Evolutionary conservation across 2,329 filamentous ascomycete genomes (phyloP), one percentile per base, ranked within the genome.

Genomic region (Paramyrothecium sp.): DNA sequence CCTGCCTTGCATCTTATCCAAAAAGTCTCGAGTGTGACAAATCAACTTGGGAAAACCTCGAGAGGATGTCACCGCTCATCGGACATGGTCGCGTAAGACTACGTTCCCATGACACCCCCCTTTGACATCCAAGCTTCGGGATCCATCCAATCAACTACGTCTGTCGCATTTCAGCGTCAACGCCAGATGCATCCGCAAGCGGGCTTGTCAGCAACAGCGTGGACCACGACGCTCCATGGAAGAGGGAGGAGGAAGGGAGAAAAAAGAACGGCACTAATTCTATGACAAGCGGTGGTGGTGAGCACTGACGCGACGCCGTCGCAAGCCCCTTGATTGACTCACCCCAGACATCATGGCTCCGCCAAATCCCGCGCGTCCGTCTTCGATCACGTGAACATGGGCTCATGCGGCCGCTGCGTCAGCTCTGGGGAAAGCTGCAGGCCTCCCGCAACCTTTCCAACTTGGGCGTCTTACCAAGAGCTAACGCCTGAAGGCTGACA

Each of bases 331-430:
- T 64, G 60, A 67, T 65, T 69, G 65, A 66, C 54, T 50, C 60
- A 49, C 60, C 57, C 58, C 61, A 67, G 61, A 62, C 62, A 71
- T 69, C 69, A 71, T 63, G 64, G 71, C 65, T 71, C 72, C 72
- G 71, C 71, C 68, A 62, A 71, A 73, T 73, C 69, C 70, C 70
- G 69, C 70, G 67, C 72, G 70, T 72, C 61, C 55, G 63, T 53
- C 23, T 21, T 34, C 17, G 52, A 20, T 75, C 72, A 75, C 72
- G 70, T 75, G 72, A 74, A 59, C 30, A 23, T 26, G 26, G 47
- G 23, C 63, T 67, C 64, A 75, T 75, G 71, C 71, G 70, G 67
- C 63, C 63, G 55, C 68, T 62, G 65, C 70, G 65, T 69, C 67
- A 63, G 65, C 65, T 58, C 22, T 56, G 63, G 64, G 68, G 62